Evolutionary conservation across 1,284 basidiomycete genomes (phyloP), one percentile per base, ranked within the genome.

Genomic region (Pseudozyma pruni): DNA sequence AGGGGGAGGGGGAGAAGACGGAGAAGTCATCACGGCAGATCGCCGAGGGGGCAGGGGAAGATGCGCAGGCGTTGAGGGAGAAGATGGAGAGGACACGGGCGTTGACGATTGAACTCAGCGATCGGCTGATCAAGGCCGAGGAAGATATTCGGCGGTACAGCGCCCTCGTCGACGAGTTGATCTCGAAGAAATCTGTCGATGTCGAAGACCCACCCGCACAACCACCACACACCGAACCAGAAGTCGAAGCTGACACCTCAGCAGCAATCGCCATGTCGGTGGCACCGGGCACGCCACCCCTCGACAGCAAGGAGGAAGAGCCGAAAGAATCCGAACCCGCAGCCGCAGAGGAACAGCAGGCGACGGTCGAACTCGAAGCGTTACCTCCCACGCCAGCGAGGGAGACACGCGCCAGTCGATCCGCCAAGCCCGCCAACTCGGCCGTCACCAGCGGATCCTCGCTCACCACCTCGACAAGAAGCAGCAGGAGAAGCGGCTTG

Each of bases 81-180:
- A 71, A 66, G 54, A 57, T 71, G 52, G 68, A 71, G 32, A 16
- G 43, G 10, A 71, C 68, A 0, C 50, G 68, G n/a, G 58, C 61
- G 14, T 39, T 71, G 33, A 59, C 62, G 9, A 61, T 66, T 22
- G 54, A 64, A n/a, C 32, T 71, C 19, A 60, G 57, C 34, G 54
- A 71, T 45, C 44, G 68, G 8, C 22, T 71, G 27, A 64, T 71
- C 49, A 52, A 51, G 27, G 68, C 58, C 4, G 68, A 71, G 31
- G 40, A 50, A 6, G 61, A 57, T 39, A 64, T 71, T 25, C 38
- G 52, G 17, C 16, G 46, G 29, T 61, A 61, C 29, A 49, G 49
- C 19, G 41, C 40, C 5, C 31, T 54, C 27, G 42, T 68, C 6
- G 31, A 68, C 25, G 9, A 35, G 32, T 22, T 68, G 31, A 16